Evolutionary conservation across 2,329 filamentous ascomycete species (phyloP), one percentile per base, ranked within the genome.

Genomic region (Macroventuria anomochaeta): DNA sequence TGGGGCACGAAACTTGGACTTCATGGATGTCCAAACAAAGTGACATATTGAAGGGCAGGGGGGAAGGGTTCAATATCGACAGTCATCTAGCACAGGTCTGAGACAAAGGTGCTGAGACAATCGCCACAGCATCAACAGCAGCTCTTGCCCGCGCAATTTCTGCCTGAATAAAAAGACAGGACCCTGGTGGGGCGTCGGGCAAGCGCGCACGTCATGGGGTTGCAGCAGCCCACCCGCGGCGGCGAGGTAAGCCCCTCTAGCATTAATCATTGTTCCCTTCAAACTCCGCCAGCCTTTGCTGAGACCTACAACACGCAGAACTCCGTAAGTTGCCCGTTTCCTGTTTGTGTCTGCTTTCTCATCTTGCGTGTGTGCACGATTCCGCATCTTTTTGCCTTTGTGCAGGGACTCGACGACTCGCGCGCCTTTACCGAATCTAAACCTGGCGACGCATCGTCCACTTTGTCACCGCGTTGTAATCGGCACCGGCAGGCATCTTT

Each of bases 361-460:
- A 13, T 29, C 29, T 49, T 40, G 33, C 17, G 44, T 40, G 33
- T 26, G 39, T 25, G 39, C 47, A 32, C 46, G 37, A 42, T 28
- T 47, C 31, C 52, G 50, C 57, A 55, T 46, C 42, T 33, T 57
- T 51, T 57, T 58, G 52, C 28, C 21, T 47, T 44, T 49, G 64
- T 59, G 62, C 64, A 65, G 59, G 63, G 64, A 63, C 65, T 64
- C 42, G 32, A 44, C 42, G 31, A 49, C 8, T 46, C 50, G 61
- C 57, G 34, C 39, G 60, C 50, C 55, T 61, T 63, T 69, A 68
- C 69, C 69, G 69, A 71, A 55, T 56, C 44, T 50, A 54, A 51
- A 46, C 23, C 46, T 41, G 53, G 53, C 53, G 53, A 46, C 41
- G 28, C 53, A 21, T 41, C 46, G 44, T 49, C 20, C 38, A 48